phyloP scores from a whole-genome alignment of 495 filamentous ascomycete species.

The Talaromyces adpressus region DNA sequence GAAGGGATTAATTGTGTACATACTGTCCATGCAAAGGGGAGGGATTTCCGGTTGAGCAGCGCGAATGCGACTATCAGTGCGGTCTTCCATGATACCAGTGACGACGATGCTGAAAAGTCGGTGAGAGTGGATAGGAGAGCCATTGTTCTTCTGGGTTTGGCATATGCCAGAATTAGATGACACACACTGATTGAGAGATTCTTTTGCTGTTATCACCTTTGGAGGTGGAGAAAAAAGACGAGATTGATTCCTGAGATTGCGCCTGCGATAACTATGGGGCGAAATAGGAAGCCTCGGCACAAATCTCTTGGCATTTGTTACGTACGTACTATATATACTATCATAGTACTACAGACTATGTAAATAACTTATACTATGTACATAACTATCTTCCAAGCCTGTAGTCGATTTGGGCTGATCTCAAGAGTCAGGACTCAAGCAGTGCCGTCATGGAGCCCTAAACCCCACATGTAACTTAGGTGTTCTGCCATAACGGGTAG shows the following conservation, averaged over 20 bases:
- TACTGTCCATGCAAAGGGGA: slow-evolving; percentile 61
- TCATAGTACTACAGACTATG: too few species aligned
- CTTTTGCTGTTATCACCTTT: not conserved
- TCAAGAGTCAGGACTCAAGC: too few species aligned
- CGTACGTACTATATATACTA: too few species aligned
- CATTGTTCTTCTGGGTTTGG: not conserved
- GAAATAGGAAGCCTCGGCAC: not conserved
- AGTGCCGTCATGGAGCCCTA: too few species aligned
- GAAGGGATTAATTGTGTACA: slow-evolving; percentile 18
- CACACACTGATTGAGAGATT: not conserved
- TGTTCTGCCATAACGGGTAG: too few species aligned
- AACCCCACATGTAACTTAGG: too few species aligned
- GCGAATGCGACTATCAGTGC: slow-evolving; percentile 46
- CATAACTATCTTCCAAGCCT: too few species aligned
- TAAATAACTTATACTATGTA: too few species aligned
- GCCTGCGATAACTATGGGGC: not conserved
- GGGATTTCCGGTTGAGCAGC: slow-evolving; percentile 52
- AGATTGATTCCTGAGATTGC: not conserved
- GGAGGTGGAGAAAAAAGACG: not conserved
- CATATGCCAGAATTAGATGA: not conserved
- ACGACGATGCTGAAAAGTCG: slow-evolving; percentile 10
- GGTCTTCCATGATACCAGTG: slow-evolving; percentile 41
- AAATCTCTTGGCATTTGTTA: not conserved
- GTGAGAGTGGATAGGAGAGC: slow-evolving; percentile 3
- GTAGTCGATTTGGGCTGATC: too few species aligned